phyloP scores from a whole-genome alignment of 768 basidiomycete species.

The Pisolithus orientalis region DNA sequence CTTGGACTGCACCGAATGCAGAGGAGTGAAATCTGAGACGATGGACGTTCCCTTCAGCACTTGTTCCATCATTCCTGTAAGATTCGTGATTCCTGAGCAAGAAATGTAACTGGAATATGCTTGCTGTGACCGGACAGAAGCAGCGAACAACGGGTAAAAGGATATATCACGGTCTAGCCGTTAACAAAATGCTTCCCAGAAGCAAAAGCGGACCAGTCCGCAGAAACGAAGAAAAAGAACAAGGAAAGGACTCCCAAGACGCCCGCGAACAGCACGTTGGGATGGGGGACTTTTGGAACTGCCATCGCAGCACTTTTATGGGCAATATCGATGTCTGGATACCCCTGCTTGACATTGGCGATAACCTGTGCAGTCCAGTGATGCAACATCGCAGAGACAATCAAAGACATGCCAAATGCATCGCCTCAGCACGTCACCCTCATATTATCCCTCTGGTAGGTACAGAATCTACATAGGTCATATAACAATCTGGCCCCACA shows the following conservation, averaged over 20 bases:
- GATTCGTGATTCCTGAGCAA: not conserved
- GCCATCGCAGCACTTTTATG: not conserved
- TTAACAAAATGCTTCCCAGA: conserved; percentile 23
- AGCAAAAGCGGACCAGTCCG: conserved; percentile 30
- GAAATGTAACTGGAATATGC: not conserved
- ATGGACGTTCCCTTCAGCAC: conserved; percentile 3
- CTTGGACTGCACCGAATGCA: conserved; percentile 9
- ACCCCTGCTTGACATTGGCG: not conserved
- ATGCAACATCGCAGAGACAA: not conserved
- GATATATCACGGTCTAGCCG: conserved; percentile 18
- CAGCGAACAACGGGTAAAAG: conserved; percentile 4
- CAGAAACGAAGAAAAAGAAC: conserved; percentile 19
- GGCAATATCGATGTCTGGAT: not conserved
- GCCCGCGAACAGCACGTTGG: too few relatives aligned
- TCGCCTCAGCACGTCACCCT: not conserved
- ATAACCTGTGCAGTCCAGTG: not conserved
- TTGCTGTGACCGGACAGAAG: conserved; percentile 10
- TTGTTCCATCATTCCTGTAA: not conserved
- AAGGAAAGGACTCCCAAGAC: conserved; percentile 11
- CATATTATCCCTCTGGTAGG: not conserved
- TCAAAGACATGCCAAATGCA: not conserved
- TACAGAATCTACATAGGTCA: too few relatives aligned
- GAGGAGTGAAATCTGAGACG: conserved; percentile 3
- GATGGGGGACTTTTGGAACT: too few relatives aligned
- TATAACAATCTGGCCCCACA: too few relatives aligned